phyloP scores from a whole-genome alignment of 257 asterid genomes.

The Fraxinus excelsior region DNA sequence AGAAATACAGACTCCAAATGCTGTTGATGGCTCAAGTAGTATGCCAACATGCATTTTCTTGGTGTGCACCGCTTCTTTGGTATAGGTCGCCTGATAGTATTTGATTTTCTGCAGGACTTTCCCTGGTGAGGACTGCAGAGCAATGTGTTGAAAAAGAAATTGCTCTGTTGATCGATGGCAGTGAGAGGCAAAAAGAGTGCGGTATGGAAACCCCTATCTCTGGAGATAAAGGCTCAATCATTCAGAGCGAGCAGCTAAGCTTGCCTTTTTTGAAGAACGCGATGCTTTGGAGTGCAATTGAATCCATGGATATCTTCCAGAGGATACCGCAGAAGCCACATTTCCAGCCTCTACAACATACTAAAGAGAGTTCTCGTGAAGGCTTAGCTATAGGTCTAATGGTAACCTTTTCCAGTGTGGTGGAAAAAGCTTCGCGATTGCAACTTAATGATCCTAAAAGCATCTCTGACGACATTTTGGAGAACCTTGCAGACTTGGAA shows the following conservation, averaged over 20 bases:
- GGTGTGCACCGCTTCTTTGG: conserved; percentile 8
- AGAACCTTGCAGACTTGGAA: conserved; percentile 60
- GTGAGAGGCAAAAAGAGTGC: background rate
- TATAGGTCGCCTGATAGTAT: conserved; percentile 3
- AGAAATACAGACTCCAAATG: conserved; percentile 45
- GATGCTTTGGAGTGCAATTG: conserved; percentile 64
- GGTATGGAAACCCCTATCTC: background rate
- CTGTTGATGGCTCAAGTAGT: conserved; percentile 48
- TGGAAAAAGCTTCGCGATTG: conserved; percentile 52
- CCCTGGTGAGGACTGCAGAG: conserved; percentile 29
- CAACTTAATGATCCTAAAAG: conserved; percentile 45
- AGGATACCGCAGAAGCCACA: conserved; percentile 81
- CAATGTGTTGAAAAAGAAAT: conserved; percentile 28
- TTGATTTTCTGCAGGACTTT: conserved; percentile 35
- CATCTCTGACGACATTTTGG: conserved; percentile 51
- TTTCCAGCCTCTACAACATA: conserved; percentile 53
- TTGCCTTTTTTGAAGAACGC: conserved; percentile 68
- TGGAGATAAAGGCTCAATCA: background rate
- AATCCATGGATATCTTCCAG: conserved; percentile 69
- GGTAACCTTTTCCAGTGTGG: conserved; percentile 64
- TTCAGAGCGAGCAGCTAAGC: conserved; percentile 32
- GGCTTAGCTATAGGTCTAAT: conserved; percentile 77
- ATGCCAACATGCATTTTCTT: conserved; percentile 19
- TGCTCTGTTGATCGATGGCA: background rate
- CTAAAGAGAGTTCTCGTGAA: conserved; percentile 72